Evolutionary conservation across 148 eudicot species (phyloP).

Genomic region (Rhododendron ferrugineum): DNA sequence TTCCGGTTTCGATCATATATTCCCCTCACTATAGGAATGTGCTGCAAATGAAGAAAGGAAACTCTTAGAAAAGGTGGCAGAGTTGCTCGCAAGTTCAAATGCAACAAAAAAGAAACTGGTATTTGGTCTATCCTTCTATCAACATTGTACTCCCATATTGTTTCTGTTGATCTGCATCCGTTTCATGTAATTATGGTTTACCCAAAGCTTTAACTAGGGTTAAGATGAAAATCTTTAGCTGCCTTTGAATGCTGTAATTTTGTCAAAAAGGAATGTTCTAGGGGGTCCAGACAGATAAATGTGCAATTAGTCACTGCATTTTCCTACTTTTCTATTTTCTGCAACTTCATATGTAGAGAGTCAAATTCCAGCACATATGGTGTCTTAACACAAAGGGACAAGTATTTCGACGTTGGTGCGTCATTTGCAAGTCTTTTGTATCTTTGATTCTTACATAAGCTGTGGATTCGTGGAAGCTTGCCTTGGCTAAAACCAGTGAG

Average conservation of each 20-base stretch:
- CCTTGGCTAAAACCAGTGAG: not conserved
- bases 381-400: not conserved
- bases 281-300: not conserved
- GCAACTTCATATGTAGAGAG: not conserved
- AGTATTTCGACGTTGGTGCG: not conserved
- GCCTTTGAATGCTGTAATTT: constrained; percentile 1
- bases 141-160: not conserved
- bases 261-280: not conserved
- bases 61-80: constrained; percentile 82
- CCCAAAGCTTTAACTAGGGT: not conserved
- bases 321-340: not conserved
- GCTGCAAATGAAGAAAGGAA: constrained; percentile 85
- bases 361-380: not conserved
- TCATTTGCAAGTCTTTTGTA: not conserved
- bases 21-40: constrained; percentile 52
- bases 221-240: not conserved
- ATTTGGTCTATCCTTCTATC: constrained; percentile 12
- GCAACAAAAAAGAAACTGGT: constrained; percentile 91
- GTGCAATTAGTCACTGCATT: not conserved
- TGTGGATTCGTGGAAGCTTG: not conserved
- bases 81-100: constrained; percentile 91
- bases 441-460: not conserved
- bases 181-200: not conserved
- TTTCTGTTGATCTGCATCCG: not conserved
- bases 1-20: constrained; percentile 3